Percentiles rank a stretch among this genome's conserved stretches.
phyloP scores from a whole-genome alignment of 164 flowering plant genomes.

The Nelumbo lutea region DNA sequence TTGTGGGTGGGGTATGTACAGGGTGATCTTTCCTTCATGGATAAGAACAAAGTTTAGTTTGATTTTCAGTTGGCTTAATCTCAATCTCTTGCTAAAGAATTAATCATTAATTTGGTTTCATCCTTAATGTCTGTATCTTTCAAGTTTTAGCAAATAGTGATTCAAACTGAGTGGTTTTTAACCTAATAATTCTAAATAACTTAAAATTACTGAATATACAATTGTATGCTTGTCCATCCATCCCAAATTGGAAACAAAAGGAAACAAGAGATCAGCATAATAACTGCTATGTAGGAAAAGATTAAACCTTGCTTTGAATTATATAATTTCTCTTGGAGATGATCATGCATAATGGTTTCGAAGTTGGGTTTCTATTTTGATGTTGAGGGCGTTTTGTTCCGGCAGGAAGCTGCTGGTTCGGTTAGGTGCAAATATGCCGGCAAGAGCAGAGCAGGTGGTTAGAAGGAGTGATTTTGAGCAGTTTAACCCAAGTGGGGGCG shows the following conservation, averaged over 20 bases:
- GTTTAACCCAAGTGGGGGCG: constrained; percentile 13
- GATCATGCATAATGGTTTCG: not conserved
- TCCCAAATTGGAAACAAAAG: no score
- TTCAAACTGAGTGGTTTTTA: no score
- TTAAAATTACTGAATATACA: no score
- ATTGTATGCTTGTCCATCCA: no score
- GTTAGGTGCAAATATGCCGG: constrained; percentile 40
- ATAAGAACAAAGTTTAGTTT: constrained; percentile 7
- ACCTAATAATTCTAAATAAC: no score
- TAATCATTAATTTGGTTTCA: no score
- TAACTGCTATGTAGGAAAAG: no score
- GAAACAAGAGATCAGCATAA: no score
- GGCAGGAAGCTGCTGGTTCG: constrained; percentile 28
- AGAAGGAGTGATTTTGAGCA: constrained; percentile 24
- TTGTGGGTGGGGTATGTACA: constrained; percentile 24
- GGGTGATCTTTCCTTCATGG: constrained; percentile 9
- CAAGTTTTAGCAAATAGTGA: no score
- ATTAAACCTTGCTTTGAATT: no score
- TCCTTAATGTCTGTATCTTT: constrained; percentile 39
- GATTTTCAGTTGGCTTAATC: not conserved
- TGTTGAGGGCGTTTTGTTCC: not conserved
- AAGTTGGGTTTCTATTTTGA: not conserved
- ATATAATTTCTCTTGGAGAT: not conserved
- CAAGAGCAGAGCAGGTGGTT: constrained; percentile 30
- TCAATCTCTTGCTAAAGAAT: not conserved